phyloP scores from a whole-genome alignment of 2,329 filamentous ascomycete genomes.

The Trichophyton benhamiae region DNA sequence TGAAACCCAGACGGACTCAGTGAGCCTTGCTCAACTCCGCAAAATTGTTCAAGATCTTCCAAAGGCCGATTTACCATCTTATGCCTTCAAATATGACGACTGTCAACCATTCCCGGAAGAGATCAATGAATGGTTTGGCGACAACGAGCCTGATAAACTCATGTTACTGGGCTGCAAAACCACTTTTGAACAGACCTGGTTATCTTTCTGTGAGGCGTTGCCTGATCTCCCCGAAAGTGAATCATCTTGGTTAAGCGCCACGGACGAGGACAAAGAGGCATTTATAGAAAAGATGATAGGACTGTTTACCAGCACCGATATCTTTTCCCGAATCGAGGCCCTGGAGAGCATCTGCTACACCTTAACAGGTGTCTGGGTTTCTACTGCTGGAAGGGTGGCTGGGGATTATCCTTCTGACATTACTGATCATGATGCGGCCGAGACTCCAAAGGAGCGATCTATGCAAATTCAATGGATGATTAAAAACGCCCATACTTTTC shows the following conservation, averaged over 20 bases:
- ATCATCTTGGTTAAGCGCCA: constrained; percentile 54
- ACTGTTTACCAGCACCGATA: constrained; percentile 28
- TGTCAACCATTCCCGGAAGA: constrained; percentile 67
- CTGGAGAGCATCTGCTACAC: constrained; percentile 40
- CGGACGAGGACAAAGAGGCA: constrained; percentile 37
- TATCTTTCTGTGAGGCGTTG: constrained; percentile 35
- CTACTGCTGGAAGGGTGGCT: constrained; percentile 44
- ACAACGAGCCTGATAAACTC: constrained; percentile 73
- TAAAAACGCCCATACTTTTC: constrained; percentile 28
- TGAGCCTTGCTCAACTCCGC: constrained; percentile 62
- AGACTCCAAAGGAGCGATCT: constrained; percentile 36
- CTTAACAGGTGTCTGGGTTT: constrained; percentile 57
- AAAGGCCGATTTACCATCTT: constrained; percentile 55
- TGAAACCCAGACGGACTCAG: constrained; percentile 47
- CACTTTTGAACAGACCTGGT: constrained; percentile 68
- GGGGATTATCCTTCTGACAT: constrained; percentile 23
- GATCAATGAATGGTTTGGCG: constrained; percentile 95
- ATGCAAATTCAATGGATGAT: constrained; percentile 39
- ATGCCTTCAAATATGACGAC: constrained; percentile 76
- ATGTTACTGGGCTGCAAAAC: constrained; percentile 63
- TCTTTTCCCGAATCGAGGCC: constrained; percentile 33
- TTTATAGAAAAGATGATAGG: constrained; percentile 31
- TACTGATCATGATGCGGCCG: constrained; percentile 27
- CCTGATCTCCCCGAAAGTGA: constrained; percentile 26
- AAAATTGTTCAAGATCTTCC: constrained; percentile 64